Base-by-base conservation (phyloP, 805 yeast genomes). In the Saccharomycopsis guyanensis region DNA sequence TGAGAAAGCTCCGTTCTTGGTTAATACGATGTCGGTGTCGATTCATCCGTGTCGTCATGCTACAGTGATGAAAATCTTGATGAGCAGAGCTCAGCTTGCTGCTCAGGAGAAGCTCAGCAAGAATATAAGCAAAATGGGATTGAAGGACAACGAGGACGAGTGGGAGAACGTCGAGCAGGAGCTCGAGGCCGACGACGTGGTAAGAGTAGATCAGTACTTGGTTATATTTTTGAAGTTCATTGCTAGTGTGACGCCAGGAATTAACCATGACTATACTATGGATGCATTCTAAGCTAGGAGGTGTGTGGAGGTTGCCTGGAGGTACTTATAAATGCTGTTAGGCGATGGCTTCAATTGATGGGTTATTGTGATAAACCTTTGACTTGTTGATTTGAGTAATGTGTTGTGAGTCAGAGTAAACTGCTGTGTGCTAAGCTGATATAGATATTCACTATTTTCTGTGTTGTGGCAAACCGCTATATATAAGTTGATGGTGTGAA, bases 231-330 rank as follows among this genome's bases (percentile, higher is more conserved):
- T 93, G 58, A 93, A 93, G 65, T 93, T 93, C 59, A 91, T 93
- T 40, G 85, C 97, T 6, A 86, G 97, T 66, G 97, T 93, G 6
- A 89, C 96, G 1, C 98, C 98, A 0, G 96, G 97, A 15, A 89
- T 93, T 47, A 96, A 91, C 66, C 94, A 91, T 63, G 98, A 93
- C 58, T 88, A 88, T 61, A 93, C 98, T n/a, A 93, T 91, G 97
- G 89, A 88, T 62, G 97, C 95, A 1, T 76, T 84, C 58, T 82
- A 59, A 27, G 32, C 13, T 27, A 13, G 13, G 12, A 27, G 32
- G 13, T 8, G 32, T 27, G 32, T 27, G 13, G 32, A 10, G 32
- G 13, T 27, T 27, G 32, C 32, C 32, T 27, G 32, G 8, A 27
- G 8, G 32, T 13, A 27, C 13, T 27, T 27, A 27, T 27, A 27